Evolutionary conservation across 2,329 filamentous ascomycete genomes (phyloP), one percentile per base, ranked within the genome.

Genomic region (Hymenotorrendiella dingleyae): DNA sequence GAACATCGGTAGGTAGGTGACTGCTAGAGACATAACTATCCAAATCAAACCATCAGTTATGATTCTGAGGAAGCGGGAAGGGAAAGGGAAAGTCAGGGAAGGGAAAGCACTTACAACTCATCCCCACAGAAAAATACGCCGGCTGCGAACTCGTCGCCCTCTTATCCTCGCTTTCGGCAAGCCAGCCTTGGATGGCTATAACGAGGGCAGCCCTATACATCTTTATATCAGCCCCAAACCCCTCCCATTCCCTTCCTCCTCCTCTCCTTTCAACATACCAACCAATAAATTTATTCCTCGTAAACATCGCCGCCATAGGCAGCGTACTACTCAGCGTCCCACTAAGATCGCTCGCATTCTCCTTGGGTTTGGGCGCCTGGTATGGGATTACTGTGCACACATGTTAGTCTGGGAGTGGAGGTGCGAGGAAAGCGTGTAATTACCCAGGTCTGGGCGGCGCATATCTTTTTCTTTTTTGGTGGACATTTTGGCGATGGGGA

Each of bases 221-320:
- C 35, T 11, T 19, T n/a, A 8, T 36, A 22, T 54, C 47, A 50
- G 47, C 40, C 29, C 12, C 12, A 16, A 4, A 28, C n/a, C 20
- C 17, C 22, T 11, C 30, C 9, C 7, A 12, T 34, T 7, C 14
- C 5, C 2, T 3, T 12, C 17, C 30, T 11, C 20, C 21, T 40
- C 26, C 32, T 29, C 11, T 47, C 38, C 9, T 23, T 16, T 28
- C 14, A 35, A 62, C 70, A 47, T 65, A 79, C 76, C 79, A 83
- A 60, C 79, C 79, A 45, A 83, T 68, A 59, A 78, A 93, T 75
- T 86, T 85, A 69, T 94, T 95, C 54, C 89, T 78, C 56, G 85
- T 93, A 63, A 95, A 93, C 75, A 95, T 94, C 51, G 90, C 90
- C 45, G 87, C 89, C 91, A 96, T 96, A 46, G 91, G 91, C 61